Base-by-base conservation (phyloP, 2,329 filamentous ascomycete species). In the Ceratocystiopsis minuta region DNA sequence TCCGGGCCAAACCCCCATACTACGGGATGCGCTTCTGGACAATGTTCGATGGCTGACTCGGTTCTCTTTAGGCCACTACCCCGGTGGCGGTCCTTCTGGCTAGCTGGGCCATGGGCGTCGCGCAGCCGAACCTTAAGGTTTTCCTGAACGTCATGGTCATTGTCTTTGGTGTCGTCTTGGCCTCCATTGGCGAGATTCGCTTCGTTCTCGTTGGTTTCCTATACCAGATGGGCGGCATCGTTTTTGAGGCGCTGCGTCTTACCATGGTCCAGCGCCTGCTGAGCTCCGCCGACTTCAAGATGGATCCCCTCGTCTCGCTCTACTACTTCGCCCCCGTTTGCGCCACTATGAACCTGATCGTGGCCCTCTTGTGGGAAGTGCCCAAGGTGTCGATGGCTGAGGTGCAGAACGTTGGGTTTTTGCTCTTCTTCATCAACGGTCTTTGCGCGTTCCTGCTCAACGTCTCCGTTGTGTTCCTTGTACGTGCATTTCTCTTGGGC, bases 141-240 rank as follows among this genome's bases (percentile, higher is more conserved):
- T 79, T 98, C 53, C 72, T 83, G 57, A 98, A 98, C 57, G 87
- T 98, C 48, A 90, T 83, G 36, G 72, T 88, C 57, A 98, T 98
- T 54, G 90, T 96, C 41, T 61, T 96, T 41, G 90, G 90, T 68
- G 87, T 96, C 52, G 68, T 95, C 50, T 85, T 98, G 55, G 90
- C 90, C 39, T 94, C 88, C 1, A 74, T 93, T 49, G 90, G 90
- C 54, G 90, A 98, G 67, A 92, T 98, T 61, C 78, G 87, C 58
- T 98, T 98, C 57, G 80, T 84, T 54, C 66, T 81, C 61, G 68
- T 74, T 50, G 83, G 83, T 49, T 81, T 90, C 62, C 58, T 86
- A 48, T 86, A 76, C 69, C 84, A 90, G 64, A 66, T 80, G 46
- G 76, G 68, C 44, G 83, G 83, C 54, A 79, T 90, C 54, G 58